These are phyloP conservation scores for Brasilioporus rufonigricans DNA, from an alignment of 768 basidiomycete species.

Conservation along the genomic window DNA sequence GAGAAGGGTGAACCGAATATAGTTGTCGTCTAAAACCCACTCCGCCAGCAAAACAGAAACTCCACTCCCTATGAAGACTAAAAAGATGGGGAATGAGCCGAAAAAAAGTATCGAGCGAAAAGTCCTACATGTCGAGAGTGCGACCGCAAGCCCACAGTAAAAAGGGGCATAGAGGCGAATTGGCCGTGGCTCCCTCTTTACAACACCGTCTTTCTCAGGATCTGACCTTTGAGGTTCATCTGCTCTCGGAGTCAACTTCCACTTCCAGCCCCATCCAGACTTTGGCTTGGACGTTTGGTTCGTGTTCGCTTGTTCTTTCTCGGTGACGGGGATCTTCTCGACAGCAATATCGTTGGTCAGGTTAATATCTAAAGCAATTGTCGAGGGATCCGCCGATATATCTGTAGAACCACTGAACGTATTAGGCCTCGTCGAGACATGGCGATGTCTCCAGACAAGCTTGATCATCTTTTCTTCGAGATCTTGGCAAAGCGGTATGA, in stretches of 20 bases:
- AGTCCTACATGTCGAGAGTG: slow-evolving; percentile 57
- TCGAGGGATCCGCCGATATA: slow-evolving; percentile 43
- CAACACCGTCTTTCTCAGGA: slow-evolving; percentile 52
- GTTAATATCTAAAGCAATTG: slow-evolving; percentile 51
- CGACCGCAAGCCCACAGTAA: slow-evolving; percentile 66
- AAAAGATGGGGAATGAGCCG: neutral
- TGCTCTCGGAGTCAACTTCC: slow-evolving; percentile 38
- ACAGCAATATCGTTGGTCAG: slow-evolving; percentile 42
- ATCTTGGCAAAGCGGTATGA: slow-evolving; percentile 67
- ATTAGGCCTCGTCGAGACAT: slow-evolving; percentile 12
- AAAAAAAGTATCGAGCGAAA: slow-evolving; percentile 10
- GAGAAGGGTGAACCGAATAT: slow-evolving; percentile 62
- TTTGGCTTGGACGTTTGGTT: neutral
- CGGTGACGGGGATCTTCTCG: slow-evolving; percentile 23
- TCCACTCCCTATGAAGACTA: slow-evolving; percentile 75
- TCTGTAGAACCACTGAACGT: slow-evolving; percentile 25
- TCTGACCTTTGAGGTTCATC: slow-evolving; percentile 13
- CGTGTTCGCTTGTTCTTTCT: slow-evolving; percentile 5
- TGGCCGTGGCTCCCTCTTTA: slow-evolving; percentile 36
- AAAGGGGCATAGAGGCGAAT: slow-evolving; percentile 69
- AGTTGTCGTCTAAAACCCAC: slow-evolving; percentile 60
- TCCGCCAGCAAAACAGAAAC: slow-evolving; percentile 58
- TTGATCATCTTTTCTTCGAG: slow-evolving; percentile 79
- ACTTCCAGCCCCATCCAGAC: slow-evolving; percentile 38
- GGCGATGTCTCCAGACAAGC: slow-evolving; percentile 66